Evolutionary conservation across 371 early-diverging fungal genomes (phyloP).

Genomic region (Synchytrium microbalum): DNA sequence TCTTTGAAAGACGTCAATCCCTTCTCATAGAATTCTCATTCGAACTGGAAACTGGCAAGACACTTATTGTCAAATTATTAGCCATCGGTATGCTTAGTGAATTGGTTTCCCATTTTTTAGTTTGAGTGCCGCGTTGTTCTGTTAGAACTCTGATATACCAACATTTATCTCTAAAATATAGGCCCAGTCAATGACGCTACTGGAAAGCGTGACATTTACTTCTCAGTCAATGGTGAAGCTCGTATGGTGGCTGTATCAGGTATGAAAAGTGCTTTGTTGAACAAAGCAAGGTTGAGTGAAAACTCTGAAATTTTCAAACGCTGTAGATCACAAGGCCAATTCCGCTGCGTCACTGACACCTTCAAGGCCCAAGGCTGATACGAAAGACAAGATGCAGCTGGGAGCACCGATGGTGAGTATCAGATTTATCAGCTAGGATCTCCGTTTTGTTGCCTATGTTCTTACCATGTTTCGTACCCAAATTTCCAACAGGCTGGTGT

Average conservation of each 20-base stretch:
- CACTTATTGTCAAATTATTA: constrained; percentile 76
- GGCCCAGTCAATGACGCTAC: constrained; percentile 65
- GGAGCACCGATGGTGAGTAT: constrained; percentile 80
- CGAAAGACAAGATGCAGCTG: constrained; percentile 67
- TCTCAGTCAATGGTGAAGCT: constrained; percentile 89
- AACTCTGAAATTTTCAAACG: constrained; percentile 11
- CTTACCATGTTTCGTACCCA: neutral
- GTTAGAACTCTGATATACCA: neutral
- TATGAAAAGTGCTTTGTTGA: constrained; percentile 43
- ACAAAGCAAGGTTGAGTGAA: constrained; percentile 22
- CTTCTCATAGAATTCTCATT: no score
- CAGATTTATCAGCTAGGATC: no score
- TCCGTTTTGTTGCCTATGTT: neutral
- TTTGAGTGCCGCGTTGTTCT: neutral
- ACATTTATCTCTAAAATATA: no score
- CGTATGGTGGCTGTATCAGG: constrained; percentile 58
- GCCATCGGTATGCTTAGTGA: no score
- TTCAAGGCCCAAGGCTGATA: constrained; percentile 69
- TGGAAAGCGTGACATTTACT: constrained; percentile 88
- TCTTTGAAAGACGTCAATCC: no score
- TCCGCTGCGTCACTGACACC: constrained; percentile 55
- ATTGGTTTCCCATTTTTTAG: no score
- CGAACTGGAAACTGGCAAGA: constrained; percentile 87
- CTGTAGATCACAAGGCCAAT: neutral
- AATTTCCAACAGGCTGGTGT: constrained; percentile 74